Evolutionary conservation across 2,329 filamentous ascomycete genomes (phyloP).

Genomic region (Alternaria solani): DNA sequence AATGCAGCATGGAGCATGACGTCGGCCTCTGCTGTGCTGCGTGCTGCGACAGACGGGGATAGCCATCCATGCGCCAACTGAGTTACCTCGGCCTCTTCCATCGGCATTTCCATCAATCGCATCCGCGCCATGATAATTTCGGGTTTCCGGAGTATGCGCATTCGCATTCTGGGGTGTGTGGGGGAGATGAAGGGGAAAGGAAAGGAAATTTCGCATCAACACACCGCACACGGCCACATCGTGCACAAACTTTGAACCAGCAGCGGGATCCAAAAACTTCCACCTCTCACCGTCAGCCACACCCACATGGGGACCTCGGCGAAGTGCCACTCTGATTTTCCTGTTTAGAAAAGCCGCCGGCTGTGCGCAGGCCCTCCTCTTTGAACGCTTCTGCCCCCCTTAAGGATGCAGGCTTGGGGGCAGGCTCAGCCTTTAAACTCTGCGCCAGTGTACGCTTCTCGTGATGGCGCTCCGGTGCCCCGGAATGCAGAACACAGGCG

Average conservation of each 20-base stretch:
- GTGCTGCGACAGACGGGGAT: slow-evolving; percentile 6
- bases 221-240: slow-evolving; percentile 9
- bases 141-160: slow-evolving; percentile 4
- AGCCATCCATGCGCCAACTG: slow-evolving; percentile 5
- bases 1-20: slow-evolving; percentile 1
- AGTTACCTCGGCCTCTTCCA: not conserved
- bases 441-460: slow-evolving; percentile 21
- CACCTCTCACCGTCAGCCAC: slow-evolving; percentile 29
- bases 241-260: slow-evolving; percentile 11
- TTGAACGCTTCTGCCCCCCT: not conserved
- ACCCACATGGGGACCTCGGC: slow-evolving; percentile 15
- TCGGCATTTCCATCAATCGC: slow-evolving; percentile 14
- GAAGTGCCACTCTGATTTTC: slow-evolving; percentile 4
- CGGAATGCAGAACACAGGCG: slow-evolving; percentile 4
- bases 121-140: not conserved
- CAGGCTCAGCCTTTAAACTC: slow-evolving; percentile 10
- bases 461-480: slow-evolving; percentile 19
- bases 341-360: slow-evolving; percentile 9
- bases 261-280: slow-evolving; percentile 23
- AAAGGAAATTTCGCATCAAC: slow-evolving; percentile 7
- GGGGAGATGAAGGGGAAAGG: slow-evolving; percentile 11
- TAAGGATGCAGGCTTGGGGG: slow-evolving; percentile 10
- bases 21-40: not conserved
- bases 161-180: slow-evolving; percentile 5
- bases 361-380: slow-evolving; percentile 6